Evolutionary conservation across 208 protist genomes (phyloP).

Genomic region (Acanthamoeba royreba): DNA sequence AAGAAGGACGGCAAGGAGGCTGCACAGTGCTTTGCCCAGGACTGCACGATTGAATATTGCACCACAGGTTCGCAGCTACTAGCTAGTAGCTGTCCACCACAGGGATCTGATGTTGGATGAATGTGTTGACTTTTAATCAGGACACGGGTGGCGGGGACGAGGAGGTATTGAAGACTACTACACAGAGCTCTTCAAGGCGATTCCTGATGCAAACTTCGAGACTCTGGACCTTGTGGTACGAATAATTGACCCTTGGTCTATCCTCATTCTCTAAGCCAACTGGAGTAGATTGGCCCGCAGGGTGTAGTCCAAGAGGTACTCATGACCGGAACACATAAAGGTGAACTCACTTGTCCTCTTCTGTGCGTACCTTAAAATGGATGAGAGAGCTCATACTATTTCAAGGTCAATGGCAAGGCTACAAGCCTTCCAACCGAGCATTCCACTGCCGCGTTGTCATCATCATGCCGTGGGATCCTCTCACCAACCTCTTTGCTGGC

Average conservation of each 20-base stretch:
- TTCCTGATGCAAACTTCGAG: neutral
- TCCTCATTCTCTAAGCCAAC: neutral
- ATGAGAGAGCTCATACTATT: too few relatives aligned
- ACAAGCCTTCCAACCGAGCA: neutral
- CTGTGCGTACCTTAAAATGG: too few relatives aligned
- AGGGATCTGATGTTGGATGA: neutral
- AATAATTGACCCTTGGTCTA: neutral
- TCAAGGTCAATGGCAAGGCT: neutral
- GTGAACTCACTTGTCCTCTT: too few relatives aligned
- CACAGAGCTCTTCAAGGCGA: neutral
- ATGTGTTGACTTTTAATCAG: neutral
- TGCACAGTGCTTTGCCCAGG: neutral
- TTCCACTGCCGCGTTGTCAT: neutral
- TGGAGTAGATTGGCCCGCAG: neutral
- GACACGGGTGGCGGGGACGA: neutral
- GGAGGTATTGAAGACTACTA: neutral
- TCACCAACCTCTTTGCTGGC: neutral
- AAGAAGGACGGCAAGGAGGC: neutral
- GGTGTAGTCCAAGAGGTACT: neutral
- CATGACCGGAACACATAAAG: neutral
- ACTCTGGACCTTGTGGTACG: neutral
- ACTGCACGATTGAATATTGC: neutral
- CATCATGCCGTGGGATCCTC: neutral
- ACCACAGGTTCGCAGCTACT: neutral
- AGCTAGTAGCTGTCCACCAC: neutral